Evolutionary conservation across 2,329 filamentous ascomycete species (phyloP), one percentile per base, ranked within the genome.

Genomic region (Penicillium vulpinum): DNA sequence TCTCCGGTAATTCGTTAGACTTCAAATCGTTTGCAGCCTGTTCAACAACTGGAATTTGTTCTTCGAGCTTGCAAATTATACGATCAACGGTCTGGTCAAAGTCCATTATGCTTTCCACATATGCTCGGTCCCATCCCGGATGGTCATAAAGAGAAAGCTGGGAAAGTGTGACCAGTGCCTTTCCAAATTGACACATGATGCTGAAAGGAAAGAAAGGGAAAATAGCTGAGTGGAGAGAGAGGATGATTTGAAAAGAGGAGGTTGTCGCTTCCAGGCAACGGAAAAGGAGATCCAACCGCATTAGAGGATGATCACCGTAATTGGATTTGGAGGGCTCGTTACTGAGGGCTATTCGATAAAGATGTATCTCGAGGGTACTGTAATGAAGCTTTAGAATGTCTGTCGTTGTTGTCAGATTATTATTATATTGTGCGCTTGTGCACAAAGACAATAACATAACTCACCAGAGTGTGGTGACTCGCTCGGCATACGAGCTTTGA

Each of bases 231-330:
- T 82, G 77, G 0, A 85, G 67, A 0, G 73, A 65, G 2, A 80
- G 71, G 75, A 81, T 82, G 36, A 72, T 71, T 2, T 82, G 76
- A 47, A 85, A 83, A 71, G 80, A 85, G 0, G 69, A 66, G 36
- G 75, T 78, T 0, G 84, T 64, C 1, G 82, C 78, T 16, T 73
- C 70, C 43, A 79, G 77, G 4, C 80, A 80, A 24, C 77, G 77
- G 59, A 80, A 82, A 10, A 85, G 77, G 3, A 78, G 71, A 54
- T 84, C 80, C 2, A 84, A 72, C 0, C 78, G 75, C 0, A 79
- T 78, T 0, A 77, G 68, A 1, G 72, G 70, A 4, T 63, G 60
- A 29, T 60, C 54, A 6, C 75, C 74, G 2, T 74, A 73, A 2
- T 75, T 66, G 0, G 73, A 66, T 0, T 76, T 75, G 1, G 81